Percentiles rank a stretch among this genome's conserved stretches.
Conservation (phyloP, 768 basidiomycete genomes). For the Piloderma croceum region DNA sequence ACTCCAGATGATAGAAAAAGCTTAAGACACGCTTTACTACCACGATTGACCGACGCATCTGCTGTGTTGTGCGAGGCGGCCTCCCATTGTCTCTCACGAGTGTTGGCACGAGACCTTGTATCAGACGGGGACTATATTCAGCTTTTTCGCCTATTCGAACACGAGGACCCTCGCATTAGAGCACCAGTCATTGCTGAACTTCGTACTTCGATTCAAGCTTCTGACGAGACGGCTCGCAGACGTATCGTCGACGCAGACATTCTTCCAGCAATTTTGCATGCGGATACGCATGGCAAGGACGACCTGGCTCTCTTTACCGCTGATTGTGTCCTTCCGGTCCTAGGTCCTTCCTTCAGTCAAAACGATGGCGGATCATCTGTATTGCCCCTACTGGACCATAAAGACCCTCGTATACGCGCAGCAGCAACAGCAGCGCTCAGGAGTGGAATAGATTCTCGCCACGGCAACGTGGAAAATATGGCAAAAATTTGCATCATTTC, state of each 20-base stretch:
- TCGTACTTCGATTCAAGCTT: slow-evolving; percentile 8
- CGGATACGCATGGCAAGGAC: slow-evolving; percentile 4
- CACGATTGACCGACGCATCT: slow-evolving; percentile 8
- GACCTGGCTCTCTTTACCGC: slow-evolving; percentile 9
- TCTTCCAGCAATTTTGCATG: slow-evolving; percentile 9
- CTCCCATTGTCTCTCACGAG: slow-evolving; percentile 10
- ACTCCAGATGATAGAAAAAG: slow-evolving; percentile 7
- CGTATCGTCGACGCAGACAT: slow-evolving; percentile 14
- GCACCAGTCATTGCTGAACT: slow-evolving; percentile 13
- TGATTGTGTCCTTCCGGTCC: slow-evolving; percentile 12
- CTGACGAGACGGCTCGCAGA: slow-evolving; percentile 11
- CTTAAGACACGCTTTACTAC: slow-evolving; percentile 11
- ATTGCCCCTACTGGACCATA: slow-evolving; percentile 13
- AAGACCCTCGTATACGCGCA: slow-evolving; percentile 13
- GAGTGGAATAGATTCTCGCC: slow-evolving; percentile 15
- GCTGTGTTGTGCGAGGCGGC: slow-evolving; percentile 8
- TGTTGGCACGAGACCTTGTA: slow-evolving; percentile 14
- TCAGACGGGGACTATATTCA: slow-evolving; percentile 11
- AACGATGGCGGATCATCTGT: slow-evolving; percentile 10
- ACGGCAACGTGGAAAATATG: slow-evolving; percentile 15
- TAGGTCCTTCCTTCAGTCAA: slow-evolving; percentile 15
- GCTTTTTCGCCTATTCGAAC: slow-evolving; percentile 10
- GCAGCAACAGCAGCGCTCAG: slow-evolving; percentile 10
- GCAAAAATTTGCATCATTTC: slow-evolving; percentile 9
- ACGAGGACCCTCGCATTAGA: slow-evolving; percentile 12